Conservation (phyloP, 1,139 yeast genomes). For the Sporopachydermia cereana region DNA sequence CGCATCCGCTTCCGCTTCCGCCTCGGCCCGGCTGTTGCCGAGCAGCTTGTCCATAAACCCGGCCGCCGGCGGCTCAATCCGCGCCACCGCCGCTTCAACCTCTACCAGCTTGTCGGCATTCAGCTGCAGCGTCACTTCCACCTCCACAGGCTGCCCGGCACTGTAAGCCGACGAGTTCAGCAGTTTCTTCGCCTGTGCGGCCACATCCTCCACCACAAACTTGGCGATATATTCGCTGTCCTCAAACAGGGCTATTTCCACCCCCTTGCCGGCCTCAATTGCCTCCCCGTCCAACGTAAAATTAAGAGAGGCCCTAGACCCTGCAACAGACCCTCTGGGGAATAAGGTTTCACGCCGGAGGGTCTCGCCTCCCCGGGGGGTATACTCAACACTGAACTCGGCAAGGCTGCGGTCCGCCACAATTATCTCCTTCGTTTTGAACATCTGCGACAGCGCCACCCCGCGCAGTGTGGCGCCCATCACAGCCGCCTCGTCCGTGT, state of each 20-base stretch:
- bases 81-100: slow-evolving; percentile 8
- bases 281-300: slow-evolving; percentile 8
- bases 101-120: slow-evolving; percentile 8
- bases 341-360: slow-evolving; percentile 14
- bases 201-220: slow-evolving; percentile 18
- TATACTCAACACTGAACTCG: slow-evolving; percentile 30
- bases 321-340: slow-evolving; percentile 21
- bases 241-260: slow-evolving; percentile 9
- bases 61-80: slow-evolving; percentile 5
- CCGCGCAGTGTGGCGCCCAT: slow-evolving; percentile 83
- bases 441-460: slow-evolving; percentile 47
- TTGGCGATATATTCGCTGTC: slow-evolving; percentile 27
- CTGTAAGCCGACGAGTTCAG: slow-evolving; percentile 16
- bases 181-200: slow-evolving; percentile 19
- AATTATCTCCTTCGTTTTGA: slow-evolving; percentile 48
- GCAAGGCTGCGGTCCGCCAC: slow-evolving; percentile 45
- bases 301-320: slow-evolving; percentile 11
- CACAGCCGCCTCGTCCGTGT: slow-evolving; percentile 93
- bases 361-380: slow-evolving; percentile 7
- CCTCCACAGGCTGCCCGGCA: slow-evolving; percentile 10
- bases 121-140: not conserved
- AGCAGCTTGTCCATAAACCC: slow-evolving; percentile 7
- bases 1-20: not conserved
- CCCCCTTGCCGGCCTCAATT: slow-evolving; percentile 11
- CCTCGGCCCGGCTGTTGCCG: not conserved